Evolutionary conservation across 768 basidiomycete genomes (phyloP).

Genomic region (Leucocoprinus leucothites): DNA sequence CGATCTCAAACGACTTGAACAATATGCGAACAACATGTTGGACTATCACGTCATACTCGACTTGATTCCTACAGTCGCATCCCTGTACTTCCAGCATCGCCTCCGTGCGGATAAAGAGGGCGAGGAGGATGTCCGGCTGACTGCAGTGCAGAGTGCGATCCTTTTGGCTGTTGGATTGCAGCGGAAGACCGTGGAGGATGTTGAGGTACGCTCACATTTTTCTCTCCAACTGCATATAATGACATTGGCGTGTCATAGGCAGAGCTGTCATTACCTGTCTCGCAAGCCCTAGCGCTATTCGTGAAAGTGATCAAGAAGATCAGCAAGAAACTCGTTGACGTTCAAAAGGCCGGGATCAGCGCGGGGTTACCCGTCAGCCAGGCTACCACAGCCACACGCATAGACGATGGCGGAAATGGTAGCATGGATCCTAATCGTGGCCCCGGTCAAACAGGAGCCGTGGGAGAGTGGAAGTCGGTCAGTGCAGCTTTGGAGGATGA

Average conservation of each 20-base stretch:
- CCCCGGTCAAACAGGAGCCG: too few relatives aligned
- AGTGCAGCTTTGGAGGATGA: conserved; percentile 57
- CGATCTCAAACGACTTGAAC: conserved; percentile 92
- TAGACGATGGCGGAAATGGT: neutral
- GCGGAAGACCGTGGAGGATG: conserved; percentile 83
- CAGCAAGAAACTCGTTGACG: conserved; percentile 65
- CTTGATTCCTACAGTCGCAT: conserved; percentile 75
- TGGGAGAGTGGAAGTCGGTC: conserved; percentile 39
- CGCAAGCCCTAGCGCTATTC: conserved; percentile 87
- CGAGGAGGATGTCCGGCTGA: conserved; percentile 58
- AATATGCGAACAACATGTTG: conserved; percentile 93
- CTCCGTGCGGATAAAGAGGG: conserved; percentile 22
- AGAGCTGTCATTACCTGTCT: conserved; percentile 82
- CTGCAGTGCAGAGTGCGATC: conserved; percentile 90
- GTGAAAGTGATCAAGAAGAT: conserved; percentile 88
- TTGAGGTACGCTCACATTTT: conserved; percentile 56
- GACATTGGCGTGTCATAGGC: conserved; percentile 37
- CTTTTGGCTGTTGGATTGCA: conserved; percentile 88
- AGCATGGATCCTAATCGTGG: neutral
- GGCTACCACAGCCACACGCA: neutral
- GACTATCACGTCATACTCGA: conserved; percentile 97
- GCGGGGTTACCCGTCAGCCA: conserved; percentile 47
- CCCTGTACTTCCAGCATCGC: conserved; percentile 81
- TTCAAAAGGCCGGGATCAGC: conserved; percentile 77
- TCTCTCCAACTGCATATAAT: neutral